A percentile compares a stretch with the other conserved stretches of the same genome.
phyloP scores from a whole-genome alignment of 169 alveolate species.

The Theileria equi region DNA sequence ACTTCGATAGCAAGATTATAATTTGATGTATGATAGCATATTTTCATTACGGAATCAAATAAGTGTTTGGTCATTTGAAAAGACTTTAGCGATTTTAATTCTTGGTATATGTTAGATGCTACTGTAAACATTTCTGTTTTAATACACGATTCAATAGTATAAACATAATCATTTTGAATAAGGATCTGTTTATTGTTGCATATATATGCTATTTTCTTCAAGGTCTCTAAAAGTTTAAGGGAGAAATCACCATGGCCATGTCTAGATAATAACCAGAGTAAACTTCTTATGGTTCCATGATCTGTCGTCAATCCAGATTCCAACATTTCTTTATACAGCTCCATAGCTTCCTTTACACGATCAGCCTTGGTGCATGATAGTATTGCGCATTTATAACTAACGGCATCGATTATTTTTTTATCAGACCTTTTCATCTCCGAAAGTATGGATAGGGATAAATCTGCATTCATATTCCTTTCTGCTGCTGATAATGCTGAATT shows the following conservation, averaged over 20 bases:
- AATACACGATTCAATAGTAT: slow-evolving; percentile 40
- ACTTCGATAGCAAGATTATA: slow-evolving; percentile 26
- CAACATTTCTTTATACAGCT: slow-evolving; percentile 41
- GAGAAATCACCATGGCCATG: slow-evolving; percentile 34
- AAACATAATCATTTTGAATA: slow-evolving; percentile 21
- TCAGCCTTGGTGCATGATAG: slow-evolving; percentile 49
- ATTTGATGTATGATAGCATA: slow-evolving; percentile 11
- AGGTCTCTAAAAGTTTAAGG: slow-evolving; percentile 13
- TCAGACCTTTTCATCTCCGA: slow-evolving; percentile 46
- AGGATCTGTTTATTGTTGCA: slow-evolving; percentile 11
- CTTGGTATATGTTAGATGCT: slow-evolving; percentile 31
- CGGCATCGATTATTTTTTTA: slow-evolving; percentile 36
- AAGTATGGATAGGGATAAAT: slow-evolving; percentile 16
- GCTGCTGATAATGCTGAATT: slow-evolving; percentile 63
- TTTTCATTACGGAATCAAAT: slow-evolving; percentile 1
- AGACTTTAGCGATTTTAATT: slow-evolving; percentile 14
- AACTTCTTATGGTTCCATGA: slow-evolving; percentile 47
- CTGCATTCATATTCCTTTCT: slow-evolving; percentile 43
- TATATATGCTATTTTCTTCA: slow-evolving; percentile 32
- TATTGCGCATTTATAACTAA: slow-evolving; percentile 45
- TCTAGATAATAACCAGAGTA: slow-evolving; percentile 24
- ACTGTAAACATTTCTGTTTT: slow-evolving; percentile 35
- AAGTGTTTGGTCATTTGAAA: neutral
- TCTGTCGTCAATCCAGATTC: slow-evolving; percentile 16
- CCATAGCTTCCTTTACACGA: slow-evolving; percentile 38